Evolutionary conservation across 2,329 filamentous ascomycete genomes (phyloP).

Genomic region (Tolypocladium pustulatum): DNA sequence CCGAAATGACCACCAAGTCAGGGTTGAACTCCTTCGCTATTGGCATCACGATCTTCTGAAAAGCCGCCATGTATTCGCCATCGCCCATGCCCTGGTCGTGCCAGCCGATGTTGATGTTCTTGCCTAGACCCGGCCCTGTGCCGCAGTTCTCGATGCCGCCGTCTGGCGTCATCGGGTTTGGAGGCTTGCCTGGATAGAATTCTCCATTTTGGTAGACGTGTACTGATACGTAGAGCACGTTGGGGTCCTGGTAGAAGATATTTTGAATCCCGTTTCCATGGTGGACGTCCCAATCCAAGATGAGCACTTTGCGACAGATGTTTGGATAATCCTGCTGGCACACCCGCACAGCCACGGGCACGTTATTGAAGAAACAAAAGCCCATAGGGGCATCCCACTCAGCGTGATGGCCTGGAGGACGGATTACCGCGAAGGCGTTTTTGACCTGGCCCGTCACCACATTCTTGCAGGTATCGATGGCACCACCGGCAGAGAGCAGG

Average conservation of each 20-base stretch:
- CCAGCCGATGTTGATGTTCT: constrained; percentile 59
- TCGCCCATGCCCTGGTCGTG: constrained; percentile 77
- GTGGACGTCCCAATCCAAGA: constrained; percentile 82
- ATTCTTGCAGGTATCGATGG: constrained; percentile 92
- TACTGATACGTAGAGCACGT: constrained; percentile 89
- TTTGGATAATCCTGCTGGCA: constrained; percentile 77
- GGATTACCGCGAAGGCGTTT: constrained; percentile 91
- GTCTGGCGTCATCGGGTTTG: constrained; percentile 46
- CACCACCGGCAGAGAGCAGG: constrained; percentile 76
- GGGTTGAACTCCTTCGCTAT: constrained; percentile 89
- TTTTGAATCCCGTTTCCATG: constrained; percentile 91
- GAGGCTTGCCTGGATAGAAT: constrained; percentile 71
- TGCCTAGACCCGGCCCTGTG: constrained; percentile 41
- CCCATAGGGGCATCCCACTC: constrained; percentile 80
- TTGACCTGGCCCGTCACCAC: constrained; percentile 76
- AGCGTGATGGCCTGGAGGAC: constrained; percentile 91
- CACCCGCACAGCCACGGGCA: constrained; percentile 80
- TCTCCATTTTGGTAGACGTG: constrained; percentile 76
- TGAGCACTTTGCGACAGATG: constrained; percentile 75
- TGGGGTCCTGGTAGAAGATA: constrained; percentile 90
- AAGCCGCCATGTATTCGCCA: constrained; percentile 92
- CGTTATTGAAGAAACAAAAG: constrained; percentile 97
- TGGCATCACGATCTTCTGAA: constrained; percentile 93
- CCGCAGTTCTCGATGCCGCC: constrained; percentile 52
- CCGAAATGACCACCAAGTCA: constrained; percentile 88